These are phyloP conservation scores for Neurospora sp. DNA, from an alignment of 495 filamentous ascomycete genomes.

Conservation along the genomic window DNA sequence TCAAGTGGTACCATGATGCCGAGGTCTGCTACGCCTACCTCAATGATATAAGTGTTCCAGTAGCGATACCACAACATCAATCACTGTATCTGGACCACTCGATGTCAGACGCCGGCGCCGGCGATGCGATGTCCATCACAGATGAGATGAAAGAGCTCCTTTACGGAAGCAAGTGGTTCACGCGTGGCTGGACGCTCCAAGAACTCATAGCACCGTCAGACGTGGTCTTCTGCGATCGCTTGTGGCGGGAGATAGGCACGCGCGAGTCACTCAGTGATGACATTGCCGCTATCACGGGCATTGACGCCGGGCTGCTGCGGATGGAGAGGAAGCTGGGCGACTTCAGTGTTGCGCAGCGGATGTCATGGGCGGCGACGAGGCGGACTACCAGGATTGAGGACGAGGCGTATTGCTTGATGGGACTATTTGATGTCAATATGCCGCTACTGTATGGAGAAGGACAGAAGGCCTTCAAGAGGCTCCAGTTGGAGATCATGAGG, in stretches of 20 bases:
- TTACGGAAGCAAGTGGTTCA: constrained; percentile 22
- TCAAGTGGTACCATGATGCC: constrained; percentile 17
- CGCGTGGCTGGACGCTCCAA: constrained; percentile 33
- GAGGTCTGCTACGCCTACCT: constrained; percentile 26
- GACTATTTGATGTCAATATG: constrained; percentile 15
- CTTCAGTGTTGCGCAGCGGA: constrained; percentile 7
- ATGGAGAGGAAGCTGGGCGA: neutral
- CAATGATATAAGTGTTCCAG: constrained; percentile 9
- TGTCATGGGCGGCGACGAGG: constrained; percentile 14
- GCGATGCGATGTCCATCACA: neutral
- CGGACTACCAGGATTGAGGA: constrained; percentile 17
- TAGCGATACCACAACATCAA: neutral
- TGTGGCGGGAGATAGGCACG: constrained; percentile 19
- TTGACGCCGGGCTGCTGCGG: constrained; percentile 9
- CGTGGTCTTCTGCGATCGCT: constrained; percentile 20
- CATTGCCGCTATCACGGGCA: constrained; percentile 17
- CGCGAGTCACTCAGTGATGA: constrained; percentile 2
- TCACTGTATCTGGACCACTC: neutral
- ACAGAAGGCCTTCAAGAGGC: constrained; percentile 8
- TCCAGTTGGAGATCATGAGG: constrained; percentile 14
- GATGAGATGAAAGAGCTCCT: neutral
- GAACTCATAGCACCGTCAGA: constrained; percentile 27
- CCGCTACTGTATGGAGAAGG: constrained; percentile 17
- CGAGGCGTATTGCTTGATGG: constrained; percentile 15
- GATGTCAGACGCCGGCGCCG: constrained; percentile 8